These are phyloP conservation scores for Suillus subalutaceus DNA, from an alignment of 768 basidiomycete species.

Conservation along the genomic window DNA sequence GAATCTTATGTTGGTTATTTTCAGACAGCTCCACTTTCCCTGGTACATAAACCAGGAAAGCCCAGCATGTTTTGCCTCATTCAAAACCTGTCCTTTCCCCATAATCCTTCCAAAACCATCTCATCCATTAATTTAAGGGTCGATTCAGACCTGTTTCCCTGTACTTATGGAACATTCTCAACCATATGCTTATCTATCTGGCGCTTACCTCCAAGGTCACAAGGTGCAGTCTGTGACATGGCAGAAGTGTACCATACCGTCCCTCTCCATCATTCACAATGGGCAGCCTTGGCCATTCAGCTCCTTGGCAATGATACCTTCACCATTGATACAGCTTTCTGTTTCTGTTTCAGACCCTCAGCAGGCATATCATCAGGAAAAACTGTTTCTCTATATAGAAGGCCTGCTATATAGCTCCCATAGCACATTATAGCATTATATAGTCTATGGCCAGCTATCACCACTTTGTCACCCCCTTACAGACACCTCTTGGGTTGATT, in stretches of 20 bases:
- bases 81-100: conserved; percentile 36
- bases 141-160: conserved; percentile 28
- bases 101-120: conserved; percentile 10
- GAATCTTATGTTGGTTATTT: conserved; percentile 33
- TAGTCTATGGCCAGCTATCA: too few species aligned
- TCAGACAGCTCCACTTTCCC: conserved; percentile 28
- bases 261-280: conserved; percentile 34
- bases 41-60: conserved; percentile 33
- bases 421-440: too few species aligned
- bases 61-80: conserved; percentile 24
- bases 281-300: conserved; percentile 36
- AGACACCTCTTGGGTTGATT: too few species aligned
- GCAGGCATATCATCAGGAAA: conserved; percentile 17
- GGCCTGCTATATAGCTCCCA: too few species aligned
- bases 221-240: conserved; percentile 33
- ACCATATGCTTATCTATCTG: conserved; percentile 20
- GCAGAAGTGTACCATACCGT: conserved; percentile 41
- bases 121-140: conserved; percentile 39
- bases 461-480: too few species aligned
- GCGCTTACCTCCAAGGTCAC: conserved; percentile 24
- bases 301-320: conserved; percentile 20
- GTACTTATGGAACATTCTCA: too few species aligned
- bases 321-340: conserved; percentile 27
- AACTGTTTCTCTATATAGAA: too few species aligned
- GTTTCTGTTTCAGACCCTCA: conserved; percentile 26